Evolutionary conservation across 2,329 filamentous ascomycete genomes (phyloP).

Genomic region (Hirsutella rhossiliensis): DNA sequence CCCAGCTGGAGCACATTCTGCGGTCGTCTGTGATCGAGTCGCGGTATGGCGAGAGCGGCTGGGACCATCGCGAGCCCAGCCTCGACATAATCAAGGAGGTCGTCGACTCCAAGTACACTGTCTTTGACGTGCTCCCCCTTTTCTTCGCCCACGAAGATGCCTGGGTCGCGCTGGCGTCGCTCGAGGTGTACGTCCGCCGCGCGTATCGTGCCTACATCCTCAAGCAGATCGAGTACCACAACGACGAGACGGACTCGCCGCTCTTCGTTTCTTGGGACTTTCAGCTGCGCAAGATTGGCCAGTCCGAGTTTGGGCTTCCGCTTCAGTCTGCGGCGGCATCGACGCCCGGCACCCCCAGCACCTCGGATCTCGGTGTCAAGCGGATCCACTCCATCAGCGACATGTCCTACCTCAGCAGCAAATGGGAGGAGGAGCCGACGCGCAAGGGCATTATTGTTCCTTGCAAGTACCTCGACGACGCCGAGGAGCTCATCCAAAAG

Average conservation of each 20-base stretch:
- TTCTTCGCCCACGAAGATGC: conserved; percentile 94
- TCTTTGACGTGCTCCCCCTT: conserved; percentile 87
- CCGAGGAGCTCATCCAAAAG: conserved; percentile 73
- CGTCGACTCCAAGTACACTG: conserved; percentile 96
- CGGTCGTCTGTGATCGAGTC: conserved; percentile 92
- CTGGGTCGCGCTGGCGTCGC: conserved; percentile 84
- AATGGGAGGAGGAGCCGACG: conserved; percentile 62
- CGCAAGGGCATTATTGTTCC: conserved; percentile 93
- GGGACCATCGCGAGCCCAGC: conserved; percentile 89
- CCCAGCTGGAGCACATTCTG: conserved; percentile 98
- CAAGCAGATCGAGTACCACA: conserved; percentile 80
- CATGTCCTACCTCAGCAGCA: conserved; percentile 75
- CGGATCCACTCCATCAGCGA: conserved; percentile 92
- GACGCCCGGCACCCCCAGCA: conserved; percentile 64
- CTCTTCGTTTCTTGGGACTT: conserved; percentile 94
- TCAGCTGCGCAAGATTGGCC: conserved; percentile 80
- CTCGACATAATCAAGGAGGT: conserved; percentile 91
- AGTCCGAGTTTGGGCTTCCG: conserved; percentile 78
- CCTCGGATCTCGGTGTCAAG: conserved; percentile 51
- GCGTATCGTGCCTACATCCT: conserved; percentile 94
- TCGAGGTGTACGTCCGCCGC: conserved; percentile 92
- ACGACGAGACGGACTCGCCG: conserved; percentile 55
- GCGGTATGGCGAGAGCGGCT: conserved; percentile 93
- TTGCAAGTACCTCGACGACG: conserved; percentile 86
- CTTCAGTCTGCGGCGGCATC: conserved; percentile 71